Base-by-base conservation (phyloP, 2,329 filamentous ascomycete species). In the Cercospora canescens region DNA sequence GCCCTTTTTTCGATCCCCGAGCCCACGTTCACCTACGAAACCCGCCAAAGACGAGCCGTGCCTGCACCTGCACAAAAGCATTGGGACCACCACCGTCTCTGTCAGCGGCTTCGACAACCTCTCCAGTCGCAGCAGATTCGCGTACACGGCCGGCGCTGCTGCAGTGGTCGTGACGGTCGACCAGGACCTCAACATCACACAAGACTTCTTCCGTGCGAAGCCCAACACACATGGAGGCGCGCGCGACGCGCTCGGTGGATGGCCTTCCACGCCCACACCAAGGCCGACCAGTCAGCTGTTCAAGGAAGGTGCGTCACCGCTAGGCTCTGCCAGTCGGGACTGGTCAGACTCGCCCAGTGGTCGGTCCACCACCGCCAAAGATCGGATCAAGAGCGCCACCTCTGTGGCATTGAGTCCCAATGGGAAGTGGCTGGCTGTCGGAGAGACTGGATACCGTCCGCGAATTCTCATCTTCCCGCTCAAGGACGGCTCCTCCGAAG, bases 361-460 rank as follows among this genome's bases (percentile, higher is more conserved):
- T 60, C 92, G 89, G 77, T 92, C 90, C 12, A 94, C 92, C 90
- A 93, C 92, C 1, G 95, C 92, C 63, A 88, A 92, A 70, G 95
- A 98, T 78, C 88, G 93, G 71, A 94, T 98, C 76, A 98, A 98
- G 81, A 92, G 95, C 18, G 93, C 94, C 2, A 97, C 94, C 5
- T 96, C 94, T 75, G 86, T 99, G 6, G 90, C 93, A 24, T 85
- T 99, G 70, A 97, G 93, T 76, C 88, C 89, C 1, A 93, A 97
- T 79, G 94, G 92, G 34, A 91, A 88, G 72, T 96, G 91, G 76
- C 83, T 99, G 60, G 95, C 94, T 8, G 91, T 98, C 3, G 95
- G 95, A 73, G 95, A 99, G 68, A 96, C 94, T 3, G 95, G 95
- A 24, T 97, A 98, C 79, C 91, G 90, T 61, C 95, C 95, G 6